phyloP scores from a whole-genome alignment of 163 green algal genomes.

The Volvox carteri region DNA sequence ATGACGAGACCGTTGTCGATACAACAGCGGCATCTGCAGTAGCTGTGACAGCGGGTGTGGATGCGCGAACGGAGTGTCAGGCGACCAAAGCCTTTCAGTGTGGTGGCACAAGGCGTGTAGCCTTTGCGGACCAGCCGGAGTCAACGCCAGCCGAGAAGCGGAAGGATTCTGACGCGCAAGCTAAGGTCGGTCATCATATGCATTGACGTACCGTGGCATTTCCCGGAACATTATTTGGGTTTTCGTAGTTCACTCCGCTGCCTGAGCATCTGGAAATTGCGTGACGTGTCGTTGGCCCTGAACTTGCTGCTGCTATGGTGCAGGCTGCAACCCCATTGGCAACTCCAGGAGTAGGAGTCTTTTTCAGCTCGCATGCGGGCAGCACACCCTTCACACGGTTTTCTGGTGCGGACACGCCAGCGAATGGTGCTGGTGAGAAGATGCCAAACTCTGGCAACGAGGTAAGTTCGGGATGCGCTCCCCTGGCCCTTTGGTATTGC shows the following conservation, averaged over 20 bases:
- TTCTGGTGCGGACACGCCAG: background rate
- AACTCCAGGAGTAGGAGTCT: slow-evolving; percentile 12
- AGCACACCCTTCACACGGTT: slow-evolving; percentile 35
- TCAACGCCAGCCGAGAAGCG: background rate
- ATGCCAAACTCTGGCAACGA: background rate
- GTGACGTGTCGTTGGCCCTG: no score
- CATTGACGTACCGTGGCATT: no score
- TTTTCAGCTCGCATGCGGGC: slow-evolving; percentile 33
- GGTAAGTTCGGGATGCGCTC: no score
- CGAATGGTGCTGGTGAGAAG: background rate
- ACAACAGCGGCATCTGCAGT: background rate
- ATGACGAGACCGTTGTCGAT: slow-evolving; percentile 12
- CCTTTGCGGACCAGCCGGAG: slow-evolving; percentile 30
- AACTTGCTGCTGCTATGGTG: background rate
- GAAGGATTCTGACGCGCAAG: background rate
- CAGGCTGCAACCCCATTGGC: background rate
- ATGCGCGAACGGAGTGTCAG: background rate
- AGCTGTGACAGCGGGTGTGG: no score
- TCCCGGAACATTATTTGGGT: no score
- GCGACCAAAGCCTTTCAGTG: background rate
- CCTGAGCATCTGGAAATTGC: no score
- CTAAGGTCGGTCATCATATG: slow-evolving; percentile 2
- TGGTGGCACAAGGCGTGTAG: slow-evolving; percentile 7
- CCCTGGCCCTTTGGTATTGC: no score
- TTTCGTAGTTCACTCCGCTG: no score